Evolutionary conservation across 129 eudicot genomes (phyloP).

Genomic region (carrot (Daucus carota)): DH1_v3.0 NC_030383.2:4926001-4926500

Average conservation of each 20-base stretch:
- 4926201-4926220: not conserved
- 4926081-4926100: too few species aligned
- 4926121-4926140: too few species aligned
- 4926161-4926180: not conserved
- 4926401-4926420: constrained; percentile 21
- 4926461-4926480: constrained; percentile 61
- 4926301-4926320: not conserved
- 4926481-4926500: constrained; percentile 50
- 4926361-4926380: not conserved
- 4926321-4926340: not conserved
- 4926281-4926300: not conserved
- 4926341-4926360: too few species aligned
- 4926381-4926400: not conserved
- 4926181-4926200: not conserved
- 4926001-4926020: too few species aligned
- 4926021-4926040: too few species aligned
- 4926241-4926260: not conserved
- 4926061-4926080: too few species aligned
- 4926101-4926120: too few species aligned
- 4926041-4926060: too few species aligned
- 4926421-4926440: constrained; percentile 37
- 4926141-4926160: too few species aligned
- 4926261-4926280: not conserved
- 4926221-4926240: not conserved
- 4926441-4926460: constrained; percentile 44